phyloP scores from a whole-genome alignment of 352 stramenopile genomes.

The Pythium brachiatum region DNA sequence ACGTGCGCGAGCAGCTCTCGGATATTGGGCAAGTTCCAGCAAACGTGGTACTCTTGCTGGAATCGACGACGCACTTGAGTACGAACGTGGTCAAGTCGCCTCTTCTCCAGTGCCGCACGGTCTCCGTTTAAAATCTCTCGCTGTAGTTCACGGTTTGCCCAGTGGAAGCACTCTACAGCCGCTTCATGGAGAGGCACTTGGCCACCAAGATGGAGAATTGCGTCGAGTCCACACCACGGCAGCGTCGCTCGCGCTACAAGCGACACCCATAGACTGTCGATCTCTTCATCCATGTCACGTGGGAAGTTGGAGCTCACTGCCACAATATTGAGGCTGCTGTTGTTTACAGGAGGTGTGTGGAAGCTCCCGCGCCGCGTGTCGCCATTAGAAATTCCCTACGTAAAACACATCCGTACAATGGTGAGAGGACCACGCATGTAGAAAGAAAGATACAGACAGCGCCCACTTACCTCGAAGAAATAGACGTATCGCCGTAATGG shows the following conservation, averaged over 20 bases:
- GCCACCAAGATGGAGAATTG: slow-evolving; percentile 66
- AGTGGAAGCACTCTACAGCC: slow-evolving; percentile 58
- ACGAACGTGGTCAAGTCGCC: slow-evolving; percentile 16
- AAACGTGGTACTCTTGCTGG: slow-evolving; percentile 66
- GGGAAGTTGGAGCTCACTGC: slow-evolving; percentile 69
- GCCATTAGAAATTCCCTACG: slow-evolving; percentile 54
- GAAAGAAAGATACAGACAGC: no score
- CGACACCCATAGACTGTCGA: slow-evolving; percentile 56
- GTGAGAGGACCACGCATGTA: not conserved
- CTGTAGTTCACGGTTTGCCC: slow-evolving; percentile 38
- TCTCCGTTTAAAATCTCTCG: slow-evolving; percentile 10
- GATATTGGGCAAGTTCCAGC: slow-evolving; percentile 65
- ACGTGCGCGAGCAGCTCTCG: slow-evolving; percentile 51
- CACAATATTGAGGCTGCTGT: slow-evolving; percentile 43
- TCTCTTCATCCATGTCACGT: slow-evolving; percentile 50
- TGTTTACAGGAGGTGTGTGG: slow-evolving; percentile 41
- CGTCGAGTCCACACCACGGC: slow-evolving; percentile 69
- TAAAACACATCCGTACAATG: not conserved
- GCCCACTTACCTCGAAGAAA: slow-evolving; percentile 57
- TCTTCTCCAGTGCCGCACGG: slow-evolving; percentile 4
- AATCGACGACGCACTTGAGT: slow-evolving; percentile 52
- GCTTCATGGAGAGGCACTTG: slow-evolving; percentile 76
- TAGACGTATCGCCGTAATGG: slow-evolving; percentile 68
- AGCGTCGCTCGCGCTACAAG: slow-evolving; percentile 45
- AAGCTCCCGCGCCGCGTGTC: slow-evolving; percentile 52